phyloP scores from a whole-genome alignment of 2,329 filamentous ascomycete species.

The Colletotrichum sp. region DNA sequence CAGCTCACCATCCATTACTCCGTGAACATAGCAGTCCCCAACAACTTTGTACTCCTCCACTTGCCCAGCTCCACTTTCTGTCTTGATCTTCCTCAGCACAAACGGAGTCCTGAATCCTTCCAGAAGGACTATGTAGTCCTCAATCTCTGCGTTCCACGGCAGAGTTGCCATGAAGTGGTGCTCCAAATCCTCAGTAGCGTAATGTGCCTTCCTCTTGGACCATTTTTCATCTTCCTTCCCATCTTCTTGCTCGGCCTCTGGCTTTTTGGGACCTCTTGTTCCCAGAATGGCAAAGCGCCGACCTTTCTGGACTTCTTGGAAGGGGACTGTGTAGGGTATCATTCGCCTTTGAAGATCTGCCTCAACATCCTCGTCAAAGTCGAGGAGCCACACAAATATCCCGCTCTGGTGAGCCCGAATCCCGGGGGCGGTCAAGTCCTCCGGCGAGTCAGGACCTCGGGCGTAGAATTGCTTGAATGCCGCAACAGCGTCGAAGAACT shows the following conservation, averaged over 20 bases:
- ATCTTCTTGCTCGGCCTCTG: neutral
- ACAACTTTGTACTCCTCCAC: neutral
- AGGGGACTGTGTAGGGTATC: neutral
- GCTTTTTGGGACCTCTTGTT: neutral
- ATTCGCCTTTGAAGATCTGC: neutral
- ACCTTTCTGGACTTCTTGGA: constrained; percentile 6
- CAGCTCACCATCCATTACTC: neutral
- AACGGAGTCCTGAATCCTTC: constrained; percentile 37
- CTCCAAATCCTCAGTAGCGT: neutral
- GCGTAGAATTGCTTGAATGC: neutral
- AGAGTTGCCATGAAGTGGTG: neutral
- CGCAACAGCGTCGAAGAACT: neutral
- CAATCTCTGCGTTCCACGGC: neutral
- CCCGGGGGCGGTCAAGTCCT: neutral
- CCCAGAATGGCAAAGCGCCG: neutral
- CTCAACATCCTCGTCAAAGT: neutral
- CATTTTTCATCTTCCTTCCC: neutral
- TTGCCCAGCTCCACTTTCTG: neutral
- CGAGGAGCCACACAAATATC: constrained; percentile 1
- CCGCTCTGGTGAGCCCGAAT: neutral
- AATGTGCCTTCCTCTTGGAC: neutral
- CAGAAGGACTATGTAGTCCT: constrained; percentile 34
- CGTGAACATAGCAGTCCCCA: constrained; percentile 3
- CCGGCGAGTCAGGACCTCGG: neutral
- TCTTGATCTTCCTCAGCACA: constrained; percentile 26